These are phyloP conservation scores for Ophiostoma sp. DNA, from an alignment of 2,329 filamentous ascomycete genomes.

Conservation along the genomic window DNA sequence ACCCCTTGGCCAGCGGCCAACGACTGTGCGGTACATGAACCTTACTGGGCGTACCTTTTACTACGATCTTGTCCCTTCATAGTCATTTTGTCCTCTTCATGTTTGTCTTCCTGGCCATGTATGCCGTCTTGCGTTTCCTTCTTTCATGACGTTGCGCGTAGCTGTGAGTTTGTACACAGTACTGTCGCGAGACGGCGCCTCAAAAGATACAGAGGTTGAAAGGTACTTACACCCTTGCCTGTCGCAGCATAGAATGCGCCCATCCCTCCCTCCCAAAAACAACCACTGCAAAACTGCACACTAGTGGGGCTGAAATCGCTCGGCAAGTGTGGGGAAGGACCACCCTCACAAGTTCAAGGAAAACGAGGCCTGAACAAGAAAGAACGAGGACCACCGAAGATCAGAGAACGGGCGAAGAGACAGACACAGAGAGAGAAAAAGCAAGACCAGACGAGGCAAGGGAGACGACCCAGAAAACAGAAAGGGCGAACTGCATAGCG, in stretches of 20 bases:
- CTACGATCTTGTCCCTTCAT: neutral
- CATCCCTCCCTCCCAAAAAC: neutral
- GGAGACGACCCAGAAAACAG: neutral
- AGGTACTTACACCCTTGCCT: neutral
- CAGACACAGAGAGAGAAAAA: neutral
- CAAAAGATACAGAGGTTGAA: neutral
- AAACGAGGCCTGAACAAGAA: neutral
- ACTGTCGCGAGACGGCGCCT: neutral
- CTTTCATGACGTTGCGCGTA: neutral
- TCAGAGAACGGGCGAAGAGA: neutral
- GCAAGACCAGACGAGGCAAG: neutral
- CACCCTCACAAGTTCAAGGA: neutral
- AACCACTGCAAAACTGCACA: conserved; percentile 1
- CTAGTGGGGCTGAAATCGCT: conserved; percentile 17
- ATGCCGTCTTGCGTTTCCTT: neutral
- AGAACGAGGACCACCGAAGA: conserved; percentile 1
- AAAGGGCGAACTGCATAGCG: conserved; percentile 14
- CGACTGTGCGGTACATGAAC: neutral
- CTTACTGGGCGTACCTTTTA: neutral
- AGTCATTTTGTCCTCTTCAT: neutral
- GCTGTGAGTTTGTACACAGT: neutral
- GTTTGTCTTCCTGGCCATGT: neutral
- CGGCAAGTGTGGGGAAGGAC: conserved; percentile 20
- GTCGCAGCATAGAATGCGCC: neutral
- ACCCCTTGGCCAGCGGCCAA: neutral